Evolutionary conservation across 441 rosid genomes (phyloP).

Genomic region (Arabidopsis lyrata): DNA sequence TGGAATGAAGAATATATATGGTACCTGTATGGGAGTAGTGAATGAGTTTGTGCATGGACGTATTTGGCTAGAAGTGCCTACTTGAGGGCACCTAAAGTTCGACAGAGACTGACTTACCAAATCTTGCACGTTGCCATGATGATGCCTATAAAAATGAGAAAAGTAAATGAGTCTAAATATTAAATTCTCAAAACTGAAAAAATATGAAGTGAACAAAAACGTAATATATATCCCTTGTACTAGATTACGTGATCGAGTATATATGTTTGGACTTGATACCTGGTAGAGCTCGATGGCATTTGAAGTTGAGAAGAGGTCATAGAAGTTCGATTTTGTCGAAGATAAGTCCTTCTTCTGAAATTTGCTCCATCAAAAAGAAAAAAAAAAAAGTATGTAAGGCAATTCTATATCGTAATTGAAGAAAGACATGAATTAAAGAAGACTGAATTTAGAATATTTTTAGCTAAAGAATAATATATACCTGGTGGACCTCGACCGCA

Average conservation of each 20-base stretch:
- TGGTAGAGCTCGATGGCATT: not conserved
- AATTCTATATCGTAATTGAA: too few species aligned
- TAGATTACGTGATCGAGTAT: slow-evolving; percentile 1
- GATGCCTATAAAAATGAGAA: not conserved
- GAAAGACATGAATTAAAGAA: too few species aligned
- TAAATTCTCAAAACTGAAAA: not conserved
- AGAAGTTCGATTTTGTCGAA: not conserved
- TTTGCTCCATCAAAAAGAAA: too few species aligned
- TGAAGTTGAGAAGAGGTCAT: too few species aligned
- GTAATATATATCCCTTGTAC: not conserved
- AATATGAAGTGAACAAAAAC: not conserved
- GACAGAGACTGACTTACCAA: not conserved
- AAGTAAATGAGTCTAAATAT: not conserved
- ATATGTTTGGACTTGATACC: slow-evolving; percentile 2
- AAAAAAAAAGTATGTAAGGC: too few species aligned
- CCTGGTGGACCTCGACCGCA: not conserved
- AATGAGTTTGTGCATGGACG: slow-evolving; percentile 8
- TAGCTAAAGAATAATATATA: not conserved
- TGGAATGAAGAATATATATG: not conserved
- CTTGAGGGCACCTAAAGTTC: not conserved
- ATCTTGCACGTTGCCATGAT: not conserved
- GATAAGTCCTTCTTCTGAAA: not conserved
- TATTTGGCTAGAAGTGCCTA: not conserved
- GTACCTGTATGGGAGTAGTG: slow-evolving; percentile 15
- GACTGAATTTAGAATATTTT: not conserved